Evolutionary conservation across 495 filamentous ascomycete genomes (phyloP).

Genomic region (Aspergillus funiculosus): DNA sequence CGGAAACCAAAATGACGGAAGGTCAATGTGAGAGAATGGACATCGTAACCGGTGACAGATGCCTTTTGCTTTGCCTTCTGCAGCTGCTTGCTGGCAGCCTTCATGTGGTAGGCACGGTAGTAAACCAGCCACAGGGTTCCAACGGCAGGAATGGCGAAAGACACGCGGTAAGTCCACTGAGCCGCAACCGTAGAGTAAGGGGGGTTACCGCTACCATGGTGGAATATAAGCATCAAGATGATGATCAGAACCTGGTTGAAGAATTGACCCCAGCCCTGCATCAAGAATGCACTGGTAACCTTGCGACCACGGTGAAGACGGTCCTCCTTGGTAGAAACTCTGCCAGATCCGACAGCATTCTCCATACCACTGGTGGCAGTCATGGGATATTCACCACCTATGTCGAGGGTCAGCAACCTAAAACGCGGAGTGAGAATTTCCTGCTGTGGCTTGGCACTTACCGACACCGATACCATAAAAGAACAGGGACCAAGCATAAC

Average conservation of each 20-base stretch:
- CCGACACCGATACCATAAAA: constrained; percentile 89
- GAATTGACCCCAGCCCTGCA: constrained; percentile 96
- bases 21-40: constrained; percentile 67
- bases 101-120: constrained; percentile 88
- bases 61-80: constrained; percentile 72
- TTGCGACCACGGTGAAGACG: constrained; percentile 89
- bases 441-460: constrained; percentile 14
- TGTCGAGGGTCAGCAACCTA: constrained; percentile 15
- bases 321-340: constrained; percentile 80
- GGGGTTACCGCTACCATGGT: constrained; percentile 62
- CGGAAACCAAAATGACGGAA: constrained; percentile 76
- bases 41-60: constrained; percentile 81
- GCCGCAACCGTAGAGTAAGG: constrained; percentile 65
- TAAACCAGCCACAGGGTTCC: constrained; percentile 90
- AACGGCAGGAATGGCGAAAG: constrained; percentile 76
- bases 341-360: constrained; percentile 76
- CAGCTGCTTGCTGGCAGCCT: constrained; percentile 65
- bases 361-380: constrained; percentile 95
- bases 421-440: constrained; percentile 1
- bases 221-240: constrained; percentile 71
- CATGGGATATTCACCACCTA: constrained; percentile 82
- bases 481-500: constrained; percentile 85
- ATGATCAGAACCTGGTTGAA: constrained; percentile 84
- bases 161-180: constrained; percentile 82
- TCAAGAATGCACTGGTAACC: constrained; percentile 87